Evolutionary conservation across 495 filamentous ascomycete species (phyloP).

Genomic region (Cercophora sp.): DNA sequence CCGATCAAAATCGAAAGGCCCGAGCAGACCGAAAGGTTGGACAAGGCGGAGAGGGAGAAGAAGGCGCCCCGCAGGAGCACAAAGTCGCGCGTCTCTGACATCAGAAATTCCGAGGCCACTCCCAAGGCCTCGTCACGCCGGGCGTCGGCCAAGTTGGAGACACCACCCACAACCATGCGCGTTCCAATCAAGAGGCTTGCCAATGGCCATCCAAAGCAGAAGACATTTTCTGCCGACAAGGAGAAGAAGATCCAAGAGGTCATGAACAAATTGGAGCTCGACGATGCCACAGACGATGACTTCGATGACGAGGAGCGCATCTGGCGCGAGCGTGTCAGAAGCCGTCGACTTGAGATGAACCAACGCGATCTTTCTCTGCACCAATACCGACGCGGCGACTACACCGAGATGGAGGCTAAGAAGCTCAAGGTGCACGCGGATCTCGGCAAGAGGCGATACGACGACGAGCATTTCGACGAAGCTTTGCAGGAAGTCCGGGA

Average conservation of each 20-base stretch:
- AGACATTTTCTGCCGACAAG: slow-evolving; percentile 57
- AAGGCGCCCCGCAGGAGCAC: slow-evolving; percentile 37
- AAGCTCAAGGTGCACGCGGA: slow-evolving; percentile 44
- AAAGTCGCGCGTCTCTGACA: slow-evolving; percentile 39
- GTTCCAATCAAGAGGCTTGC: slow-evolving; percentile 47
- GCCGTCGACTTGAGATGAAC: slow-evolving; percentile 59
- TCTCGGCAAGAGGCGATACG: slow-evolving; percentile 48
- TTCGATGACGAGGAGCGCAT: slow-evolving; percentile 55
- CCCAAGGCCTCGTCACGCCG: slow-evolving; percentile 39
- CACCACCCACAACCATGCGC: slow-evolving; percentile 41
- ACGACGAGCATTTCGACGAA: slow-evolving; percentile 50
- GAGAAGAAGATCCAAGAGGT: slow-evolving; percentile 62
- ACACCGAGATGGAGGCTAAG: slow-evolving; percentile 25
- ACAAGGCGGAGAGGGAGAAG: slow-evolving; percentile 26
- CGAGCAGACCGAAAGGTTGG: slow-evolving; percentile 17
- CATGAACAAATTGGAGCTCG: slow-evolving; percentile 63
- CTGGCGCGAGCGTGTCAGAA: slow-evolving; percentile 52
- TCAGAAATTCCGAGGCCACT: slow-evolving; percentile 35
- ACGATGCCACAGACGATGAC: slow-evolving; percentile 61
- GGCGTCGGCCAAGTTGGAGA: slow-evolving; percentile 39
- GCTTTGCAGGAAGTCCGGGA: slow-evolving; percentile 82
- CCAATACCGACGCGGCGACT: slow-evolving; percentile 49
- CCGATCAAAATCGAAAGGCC: slow-evolving; percentile 23
- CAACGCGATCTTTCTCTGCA: slow-evolving; percentile 51
- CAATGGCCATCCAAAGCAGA: slow-evolving; percentile 51